Percentiles rank a stretch among this genome's conserved stretches.
Conservation (phyloP, 768 basidiomycete genomes). For the Glaciozyma antarctica region DNA sequence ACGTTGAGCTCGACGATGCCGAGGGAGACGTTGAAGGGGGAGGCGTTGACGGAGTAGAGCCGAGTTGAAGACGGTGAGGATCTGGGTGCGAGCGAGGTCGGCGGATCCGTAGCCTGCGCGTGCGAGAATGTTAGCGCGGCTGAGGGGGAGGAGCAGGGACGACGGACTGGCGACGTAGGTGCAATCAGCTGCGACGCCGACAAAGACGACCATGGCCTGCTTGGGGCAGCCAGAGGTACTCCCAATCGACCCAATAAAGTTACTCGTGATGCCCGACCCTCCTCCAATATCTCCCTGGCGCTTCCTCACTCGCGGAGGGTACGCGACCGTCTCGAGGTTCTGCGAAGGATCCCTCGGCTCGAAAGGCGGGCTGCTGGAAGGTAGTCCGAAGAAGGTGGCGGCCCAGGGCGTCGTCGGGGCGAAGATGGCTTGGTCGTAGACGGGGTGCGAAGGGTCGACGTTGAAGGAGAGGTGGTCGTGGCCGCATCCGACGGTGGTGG, state of each 20-base stretch:
- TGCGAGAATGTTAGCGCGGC: background rate
- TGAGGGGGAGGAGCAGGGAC: background rate
- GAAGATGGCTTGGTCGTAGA: slow-evolving; percentile 25
- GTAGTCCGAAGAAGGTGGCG: slow-evolving; percentile 37
- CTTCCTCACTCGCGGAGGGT: slow-evolving; percentile 3
- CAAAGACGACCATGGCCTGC: slow-evolving; percentile 60
- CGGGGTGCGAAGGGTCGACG: slow-evolving; percentile 45
- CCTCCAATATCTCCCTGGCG: slow-evolving; percentile 35
- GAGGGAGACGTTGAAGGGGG: slow-evolving; percentile 72
- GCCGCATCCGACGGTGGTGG: slow-evolving; percentile 46
- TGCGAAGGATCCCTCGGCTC: slow-evolving; percentile 43
- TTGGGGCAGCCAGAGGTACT: slow-evolving; percentile 61
- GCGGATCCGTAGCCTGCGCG: slow-evolving; percentile 50
- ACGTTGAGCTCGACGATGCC: slow-evolving; percentile 72
- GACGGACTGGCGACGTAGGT: slow-evolving; percentile 49
- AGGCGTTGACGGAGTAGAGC: slow-evolving; percentile 43
- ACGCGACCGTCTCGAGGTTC: background rate
- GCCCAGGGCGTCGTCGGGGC: slow-evolving; percentile 44
- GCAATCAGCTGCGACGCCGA: slow-evolving; percentile 85
- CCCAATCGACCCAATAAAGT: slow-evolving; percentile 63
- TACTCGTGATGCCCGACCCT: slow-evolving; percentile 39
- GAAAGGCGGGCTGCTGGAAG: slow-evolving; percentile 43
- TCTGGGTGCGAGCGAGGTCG: slow-evolving; percentile 60
- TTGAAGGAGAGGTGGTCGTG: slow-evolving; percentile 67
- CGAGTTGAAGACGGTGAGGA: slow-evolving; percentile 46